Conservation (phyloP, 2,329 filamentous ascomycete genomes). For the Hypoxylon sp. region DNA sequence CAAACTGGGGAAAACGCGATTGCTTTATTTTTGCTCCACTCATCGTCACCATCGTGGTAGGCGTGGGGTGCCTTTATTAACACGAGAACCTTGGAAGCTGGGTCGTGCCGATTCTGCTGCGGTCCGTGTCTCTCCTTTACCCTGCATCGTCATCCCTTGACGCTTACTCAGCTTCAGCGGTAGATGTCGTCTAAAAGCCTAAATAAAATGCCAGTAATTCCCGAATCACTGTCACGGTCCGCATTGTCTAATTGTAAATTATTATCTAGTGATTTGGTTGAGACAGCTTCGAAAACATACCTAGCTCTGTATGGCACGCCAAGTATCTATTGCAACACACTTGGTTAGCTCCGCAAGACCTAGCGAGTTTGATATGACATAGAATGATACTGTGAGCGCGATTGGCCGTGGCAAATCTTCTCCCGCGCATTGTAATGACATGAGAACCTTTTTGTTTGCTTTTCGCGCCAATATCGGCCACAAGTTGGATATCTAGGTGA, state of each 20-base stretch:
- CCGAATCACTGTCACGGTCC: neutral
- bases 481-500: neutral
- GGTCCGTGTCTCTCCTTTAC: neutral
- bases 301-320: neutral
- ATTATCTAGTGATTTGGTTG: neutral
- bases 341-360: constrained; percentile 9
- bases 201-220: neutral
- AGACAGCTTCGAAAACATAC: neutral
- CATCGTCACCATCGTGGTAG: constrained; percentile 12
- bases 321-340: neutral
- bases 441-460: neutral
- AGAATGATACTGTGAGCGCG: neutral
- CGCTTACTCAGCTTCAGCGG: neutral
- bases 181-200: neutral
- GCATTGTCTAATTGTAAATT: neutral
- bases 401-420: neutral
- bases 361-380: constrained; percentile 6
- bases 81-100: constrained; percentile 9
- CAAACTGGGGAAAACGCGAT: constrained; percentile 30
- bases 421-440: neutral
- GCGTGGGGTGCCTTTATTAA: constrained; percentile 25
- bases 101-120: constrained; percentile 9
- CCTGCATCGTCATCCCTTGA: neutral
- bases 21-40: constrained; percentile 29
- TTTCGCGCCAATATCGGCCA: neutral